Conservation (phyloP, 176 grass and related monocot genomes). For the Carex scoparia region DNA sequence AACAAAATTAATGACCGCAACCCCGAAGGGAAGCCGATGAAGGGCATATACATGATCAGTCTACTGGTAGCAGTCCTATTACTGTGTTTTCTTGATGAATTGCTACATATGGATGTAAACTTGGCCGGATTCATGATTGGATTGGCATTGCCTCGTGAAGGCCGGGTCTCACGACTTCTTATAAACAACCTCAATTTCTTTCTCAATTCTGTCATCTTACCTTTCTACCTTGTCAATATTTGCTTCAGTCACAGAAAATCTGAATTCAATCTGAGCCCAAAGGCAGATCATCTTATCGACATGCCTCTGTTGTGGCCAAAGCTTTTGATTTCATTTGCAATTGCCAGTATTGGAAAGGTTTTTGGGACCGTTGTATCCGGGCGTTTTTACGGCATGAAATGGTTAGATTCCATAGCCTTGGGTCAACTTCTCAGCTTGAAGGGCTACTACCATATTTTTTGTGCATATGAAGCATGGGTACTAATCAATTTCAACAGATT, state of each 20-base stretch:
- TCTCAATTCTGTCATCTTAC: constrained; percentile 56
- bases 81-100: constrained; percentile 36
- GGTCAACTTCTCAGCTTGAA: constrained; percentile 79
- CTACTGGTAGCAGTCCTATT: constrained; percentile 23
- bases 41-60: constrained; percentile 41
- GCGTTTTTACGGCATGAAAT: constrained; percentile 30
- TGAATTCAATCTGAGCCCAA: constrained; percentile 23
- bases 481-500: background rate
- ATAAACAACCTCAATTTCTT: constrained; percentile 67
- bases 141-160: constrained; percentile 57
- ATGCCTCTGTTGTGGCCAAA: constrained; percentile 43
- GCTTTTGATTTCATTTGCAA: constrained; percentile 39
- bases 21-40: constrained; percentile 59
- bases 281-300: constrained; percentile 25
- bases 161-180: constrained; percentile 45
- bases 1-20: constrained; percentile 61
- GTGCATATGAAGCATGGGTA: constrained; percentile 44
- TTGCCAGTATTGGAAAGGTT: constrained; percentile 52
- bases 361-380: constrained; percentile 32
- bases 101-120: constrained; percentile 51
- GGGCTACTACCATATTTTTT: constrained; percentile 76
- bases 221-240: constrained; percentile 48
- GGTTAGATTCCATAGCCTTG: constrained; percentile 49
- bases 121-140: constrained; percentile 61
- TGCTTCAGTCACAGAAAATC: constrained; percentile 47